Conservation (phyloP, 306 rosid genomes). For the Cicer pinnatifidum region DNA sequence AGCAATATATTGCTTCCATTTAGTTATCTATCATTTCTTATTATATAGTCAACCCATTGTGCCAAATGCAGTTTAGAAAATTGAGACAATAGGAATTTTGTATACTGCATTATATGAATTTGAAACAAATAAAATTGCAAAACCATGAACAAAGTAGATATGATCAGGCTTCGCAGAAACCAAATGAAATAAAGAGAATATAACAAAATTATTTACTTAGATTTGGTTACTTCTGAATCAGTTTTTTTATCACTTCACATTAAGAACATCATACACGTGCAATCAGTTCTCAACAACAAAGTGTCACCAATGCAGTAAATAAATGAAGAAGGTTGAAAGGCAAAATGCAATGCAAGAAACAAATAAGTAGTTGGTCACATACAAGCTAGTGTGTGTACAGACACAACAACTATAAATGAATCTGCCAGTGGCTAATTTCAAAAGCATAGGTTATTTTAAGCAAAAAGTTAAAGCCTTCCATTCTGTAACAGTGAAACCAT, state of each 20-base stretch:
- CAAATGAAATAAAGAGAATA: not conserved
- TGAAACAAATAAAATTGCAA: not conserved
- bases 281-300: too few relatives aligned
- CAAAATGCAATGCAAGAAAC: not conserved
- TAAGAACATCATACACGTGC: too few relatives aligned
- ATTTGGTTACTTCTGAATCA: too few relatives aligned
- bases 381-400: not conserved
- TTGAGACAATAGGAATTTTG: not conserved
- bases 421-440: not conserved
- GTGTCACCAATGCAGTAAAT: too few relatives aligned
- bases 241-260: too few relatives aligned
- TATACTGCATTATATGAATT: not conserved
- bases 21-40: not conserved
- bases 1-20: slow-evolving; percentile 5
- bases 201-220: too few relatives aligned
- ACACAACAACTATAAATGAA: not conserved
- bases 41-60: not conserved
- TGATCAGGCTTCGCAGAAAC: not conserved
- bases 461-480: not conserved
- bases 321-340: not conserved
- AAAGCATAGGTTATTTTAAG: not conserved
- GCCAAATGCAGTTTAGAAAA: not conserved
- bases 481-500: not conserved
- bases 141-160: not conserved
- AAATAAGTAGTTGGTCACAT: not conserved